These are phyloP conservation scores for Meyerozyma carpophila DNA, from an alignment of 1,139 yeast species.

Conservation along the genomic window DNA sequence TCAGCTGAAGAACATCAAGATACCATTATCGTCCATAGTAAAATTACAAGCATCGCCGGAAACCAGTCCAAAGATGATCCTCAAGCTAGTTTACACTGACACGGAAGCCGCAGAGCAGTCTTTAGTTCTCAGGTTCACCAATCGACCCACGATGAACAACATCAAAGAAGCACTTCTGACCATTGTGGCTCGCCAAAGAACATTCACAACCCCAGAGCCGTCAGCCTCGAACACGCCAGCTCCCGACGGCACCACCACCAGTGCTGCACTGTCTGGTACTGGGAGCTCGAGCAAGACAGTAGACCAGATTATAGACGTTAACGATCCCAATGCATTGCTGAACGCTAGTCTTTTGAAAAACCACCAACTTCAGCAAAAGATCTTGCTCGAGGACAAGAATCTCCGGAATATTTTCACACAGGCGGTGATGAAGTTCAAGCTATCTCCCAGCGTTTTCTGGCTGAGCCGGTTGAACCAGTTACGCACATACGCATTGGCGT, in stretches of 20 bases:
- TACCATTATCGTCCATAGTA: slow-evolving; percentile 49
- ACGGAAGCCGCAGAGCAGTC: slow-evolving; percentile 35
- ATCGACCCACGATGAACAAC: slow-evolving; percentile 70
- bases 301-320: slow-evolving; percentile 10
- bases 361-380: slow-evolving; percentile 69
- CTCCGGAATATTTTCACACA: slow-evolving; percentile 78
- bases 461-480: slow-evolving; percentile 71
- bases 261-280: slow-evolving; percentile 4
- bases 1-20: slow-evolving; percentile 41
- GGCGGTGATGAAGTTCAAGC: slow-evolving; percentile 73
- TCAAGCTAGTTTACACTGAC: slow-evolving; percentile 46
- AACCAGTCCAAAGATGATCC: slow-evolving; percentile 60
- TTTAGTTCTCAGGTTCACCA: slow-evolving; percentile 58
- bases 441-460: slow-evolving; percentile 87
- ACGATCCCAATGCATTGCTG: slow-evolving; percentile 23
- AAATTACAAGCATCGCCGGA: slow-evolving; percentile 74
- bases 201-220: slow-evolving; percentile 26
- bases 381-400: slow-evolving; percentile 65
- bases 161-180: slow-evolving; percentile 68
- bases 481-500: slow-evolving; percentile 79
- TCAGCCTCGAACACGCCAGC: slow-evolving; percentile 5
- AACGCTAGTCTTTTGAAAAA: slow-evolving; percentile 54
- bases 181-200: slow-evolving; percentile 62
- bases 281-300: slow-evolving; percentile 5
- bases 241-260: slow-evolving; percentile 5